Evolutionary conservation across 2,329 filamentous ascomycete genomes (phyloP).

Genomic region (Chrysosporium keratinophilum): DNA sequence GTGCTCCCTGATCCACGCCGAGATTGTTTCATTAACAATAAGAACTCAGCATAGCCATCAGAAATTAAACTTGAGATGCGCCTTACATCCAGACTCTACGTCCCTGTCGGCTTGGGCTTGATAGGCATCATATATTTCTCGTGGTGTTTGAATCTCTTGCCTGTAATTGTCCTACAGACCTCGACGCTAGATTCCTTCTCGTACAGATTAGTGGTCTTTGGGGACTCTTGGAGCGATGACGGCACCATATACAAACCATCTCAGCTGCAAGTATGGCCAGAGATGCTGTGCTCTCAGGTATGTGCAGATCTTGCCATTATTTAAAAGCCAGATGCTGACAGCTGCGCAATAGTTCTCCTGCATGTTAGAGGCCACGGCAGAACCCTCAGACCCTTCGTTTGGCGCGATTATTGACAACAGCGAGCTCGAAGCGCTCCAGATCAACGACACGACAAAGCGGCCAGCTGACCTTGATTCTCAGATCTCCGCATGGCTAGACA

Average conservation of each 20-base stretch:
- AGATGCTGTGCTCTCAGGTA: slow-evolving; percentile 31
- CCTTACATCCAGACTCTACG: slow-evolving; percentile 26
- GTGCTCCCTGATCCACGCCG: background rate
- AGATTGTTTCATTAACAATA: background rate
- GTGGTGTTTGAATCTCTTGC: slow-evolving; percentile 20
- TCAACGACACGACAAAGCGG: slow-evolving; percentile 20
- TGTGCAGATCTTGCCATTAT: slow-evolving; percentile 4
- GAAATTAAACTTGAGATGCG: slow-evolving; percentile 16
- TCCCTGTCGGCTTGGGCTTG: slow-evolving; percentile 23
- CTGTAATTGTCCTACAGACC: background rate
- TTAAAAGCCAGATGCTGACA: background rate
- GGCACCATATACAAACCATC: slow-evolving; percentile 19
- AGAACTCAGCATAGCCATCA: background rate
- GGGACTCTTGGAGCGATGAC: slow-evolving; percentile 33
- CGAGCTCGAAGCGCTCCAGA: slow-evolving; percentile 21
- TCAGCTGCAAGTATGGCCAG: slow-evolving; percentile 27
- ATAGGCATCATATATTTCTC: slow-evolving; percentile 25
- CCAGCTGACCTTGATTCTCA: slow-evolving; percentile 30
- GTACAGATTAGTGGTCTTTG: slow-evolving; percentile 30
- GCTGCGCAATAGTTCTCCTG: slow-evolving; percentile 20
- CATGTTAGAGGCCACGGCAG: slow-evolving; percentile 27
- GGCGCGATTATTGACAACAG: slow-evolving; percentile 29
- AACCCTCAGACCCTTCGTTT: slow-evolving; percentile 23
- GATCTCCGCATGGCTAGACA: slow-evolving; percentile 27
- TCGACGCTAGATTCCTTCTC: slow-evolving; percentile 16